Percentiles rank a stretch among this genome's conserved stretches.
Evolutionary conservation across 1,139 yeast genomes (phyloP).

Genomic region (Spencermartinsiella ligniputridi): DNA sequence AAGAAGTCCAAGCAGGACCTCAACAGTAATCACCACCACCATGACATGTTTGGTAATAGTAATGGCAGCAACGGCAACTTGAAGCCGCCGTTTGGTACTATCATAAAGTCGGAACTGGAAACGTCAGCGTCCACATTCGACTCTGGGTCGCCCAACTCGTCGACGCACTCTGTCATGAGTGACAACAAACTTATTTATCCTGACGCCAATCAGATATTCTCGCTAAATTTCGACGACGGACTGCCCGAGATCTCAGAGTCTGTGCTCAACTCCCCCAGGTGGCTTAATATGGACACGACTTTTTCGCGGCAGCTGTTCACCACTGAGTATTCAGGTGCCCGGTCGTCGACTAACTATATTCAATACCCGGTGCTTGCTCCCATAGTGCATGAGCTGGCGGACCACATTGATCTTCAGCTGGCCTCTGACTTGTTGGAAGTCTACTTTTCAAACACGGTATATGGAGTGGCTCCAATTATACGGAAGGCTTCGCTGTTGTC

Average conservation of each 20-base stretch:
- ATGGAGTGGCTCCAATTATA: constrained; percentile 24
- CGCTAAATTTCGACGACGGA: neutral
- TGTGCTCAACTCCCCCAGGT: constrained; percentile 15
- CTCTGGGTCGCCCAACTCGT: neutral
- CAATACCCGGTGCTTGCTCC: constrained; percentile 16
- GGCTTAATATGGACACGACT: constrained; percentile 16
- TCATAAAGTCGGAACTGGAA: neutral
- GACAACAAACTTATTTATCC: neutral
- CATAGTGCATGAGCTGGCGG: constrained; percentile 8
- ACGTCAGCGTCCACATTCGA: neutral
- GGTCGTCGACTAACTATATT: neutral
- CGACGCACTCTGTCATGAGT: neutral
- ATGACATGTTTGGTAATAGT: neutral
- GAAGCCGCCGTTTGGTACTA: neutral
- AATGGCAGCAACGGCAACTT: neutral
- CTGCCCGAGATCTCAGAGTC: constrained; percentile 12
- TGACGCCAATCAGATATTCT: neutral
- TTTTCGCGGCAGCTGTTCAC: constrained; percentile 18
- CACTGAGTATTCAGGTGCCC: constrained; percentile 9
- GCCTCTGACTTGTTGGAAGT: constrained; percentile 18
- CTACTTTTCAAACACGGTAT: constrained; percentile 22
- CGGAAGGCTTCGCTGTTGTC: constrained; percentile 18
- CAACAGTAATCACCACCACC: neutral
- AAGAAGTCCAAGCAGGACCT: constrained; percentile 5
- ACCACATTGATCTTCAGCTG: constrained; percentile 12